Percentiles rank a stretch among this genome's conserved stretches.
These are phyloP conservation scores for Russula griseocarnosa DNA, from an alignment of 768 basidiomycete genomes.

Conservation along the genomic window DNA sequence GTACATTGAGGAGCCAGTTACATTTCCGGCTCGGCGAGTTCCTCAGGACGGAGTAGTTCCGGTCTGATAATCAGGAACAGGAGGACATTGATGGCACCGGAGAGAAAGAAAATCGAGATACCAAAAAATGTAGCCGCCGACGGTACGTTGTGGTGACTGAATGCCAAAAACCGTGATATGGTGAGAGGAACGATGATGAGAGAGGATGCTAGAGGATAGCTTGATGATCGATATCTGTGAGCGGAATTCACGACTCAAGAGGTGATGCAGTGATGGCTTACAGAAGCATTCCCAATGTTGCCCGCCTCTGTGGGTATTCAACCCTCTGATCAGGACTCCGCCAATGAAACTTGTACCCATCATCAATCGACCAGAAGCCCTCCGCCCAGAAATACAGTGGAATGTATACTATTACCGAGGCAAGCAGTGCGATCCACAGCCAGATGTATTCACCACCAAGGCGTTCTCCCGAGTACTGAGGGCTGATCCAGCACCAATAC, in stretches of 20 bases:
- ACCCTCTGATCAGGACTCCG: conserved; percentile 11
- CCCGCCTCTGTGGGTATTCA: conserved; percentile 7
- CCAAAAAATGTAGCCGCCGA: conserved; percentile 37
- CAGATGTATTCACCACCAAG: conserved; percentile 44
- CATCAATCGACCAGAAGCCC: too few species aligned
- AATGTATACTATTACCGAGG: conserved; percentile 6
- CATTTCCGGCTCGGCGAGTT: not conserved
- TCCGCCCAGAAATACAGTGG: too few species aligned
- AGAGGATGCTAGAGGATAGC: not conserved
- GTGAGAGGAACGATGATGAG: not conserved
- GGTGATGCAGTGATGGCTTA: conserved; percentile 26
- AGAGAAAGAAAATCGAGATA: conserved; percentile 24
- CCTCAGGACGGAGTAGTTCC: conserved; percentile 28
- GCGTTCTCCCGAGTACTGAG: conserved; percentile 34
- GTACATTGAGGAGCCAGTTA: not conserved
- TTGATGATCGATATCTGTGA: not conserved
- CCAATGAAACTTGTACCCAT: conserved; percentile 36
- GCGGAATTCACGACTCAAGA: not conserved
- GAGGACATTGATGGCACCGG: conserved; percentile 42
- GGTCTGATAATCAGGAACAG: conserved; percentile 39
- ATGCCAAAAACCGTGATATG: not conserved
- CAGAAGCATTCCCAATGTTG: conserved; percentile 31
- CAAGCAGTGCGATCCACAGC: conserved; percentile 42
- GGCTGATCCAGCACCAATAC: conserved; percentile 46
- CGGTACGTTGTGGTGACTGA: conserved; percentile 32